Evolutionary conservation across 2,329 filamentous ascomycete species (phyloP), one percentile per base, ranked within the genome.

Genomic region (Aspergillus tamarii): DNA sequence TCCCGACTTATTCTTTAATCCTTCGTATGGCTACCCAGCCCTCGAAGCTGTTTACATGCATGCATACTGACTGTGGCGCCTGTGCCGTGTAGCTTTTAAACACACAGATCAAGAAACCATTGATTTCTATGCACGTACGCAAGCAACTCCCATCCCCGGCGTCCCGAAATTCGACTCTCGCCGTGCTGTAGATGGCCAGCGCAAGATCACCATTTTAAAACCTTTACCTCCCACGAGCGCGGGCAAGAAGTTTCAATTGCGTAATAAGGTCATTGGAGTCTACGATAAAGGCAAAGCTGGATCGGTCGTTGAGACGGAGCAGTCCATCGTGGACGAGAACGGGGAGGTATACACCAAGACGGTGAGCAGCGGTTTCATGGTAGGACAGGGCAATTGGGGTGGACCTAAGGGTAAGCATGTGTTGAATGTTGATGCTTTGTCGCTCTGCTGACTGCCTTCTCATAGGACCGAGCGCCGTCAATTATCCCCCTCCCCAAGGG

Each of bases 211-310:
- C 62, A 90, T 95, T 79, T 80, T 91, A 77, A 92, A 92, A 80
- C 87, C 89, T 9, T 84, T 96, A 5, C 93, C 93, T 14, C 80
- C 89, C 0, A 86, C 87, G 8, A 93, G 89, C 45, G 88, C 84
- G 12, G 92, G 92, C 64, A 84, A 84, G 67, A 87, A 86, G 67
- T 95, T 96, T 77, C 90, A 95, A 83, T 81, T 91, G 66, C 87
- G 91, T 70, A 88, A 85, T 73, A 93, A 90, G 76, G 91, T 96
- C 28, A 78, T 96, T 23, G 93, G 92, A 57, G 91, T 96, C 43
- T 96, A 95, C 78, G 93, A 96, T 82, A 96, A 96, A 84, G 93
- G 93, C 72, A 91, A 91, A 69, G 87, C 92, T 0, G 91, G 91
- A 62, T 91, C 89, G 11, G 92, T 96, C 2, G 84, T 95, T 45